Evolutionary conservation across 1,284 basidiomycete genomes (phyloP).

Genomic region (Malassezia cuniculi): DNA sequence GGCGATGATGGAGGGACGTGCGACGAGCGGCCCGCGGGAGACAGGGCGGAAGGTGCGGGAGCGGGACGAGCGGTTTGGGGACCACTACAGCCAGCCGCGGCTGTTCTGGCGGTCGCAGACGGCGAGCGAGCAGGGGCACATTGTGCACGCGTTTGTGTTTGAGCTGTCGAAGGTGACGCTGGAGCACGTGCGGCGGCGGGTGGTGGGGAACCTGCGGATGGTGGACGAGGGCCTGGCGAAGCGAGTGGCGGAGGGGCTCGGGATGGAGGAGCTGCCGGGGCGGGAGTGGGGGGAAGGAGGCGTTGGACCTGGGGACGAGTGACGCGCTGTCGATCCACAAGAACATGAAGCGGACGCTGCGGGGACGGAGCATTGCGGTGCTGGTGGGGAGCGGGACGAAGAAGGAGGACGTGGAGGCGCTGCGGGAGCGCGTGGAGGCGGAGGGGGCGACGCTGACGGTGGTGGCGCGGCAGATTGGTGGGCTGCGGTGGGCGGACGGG

Average conservation of each 20-base stretch:
- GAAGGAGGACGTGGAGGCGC: background rate
- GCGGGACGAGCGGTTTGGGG: conserved; percentile 9
- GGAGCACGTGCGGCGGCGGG: conserved; percentile 3
- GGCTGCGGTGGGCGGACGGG: conserved; percentile 4
- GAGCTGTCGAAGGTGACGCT: conserved; percentile 7
- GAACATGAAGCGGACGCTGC: conserved; percentile 2
- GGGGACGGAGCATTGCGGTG: conserved; percentile 5
- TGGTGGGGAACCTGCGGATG: conserved; percentile 7
- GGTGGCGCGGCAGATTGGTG: background rate
- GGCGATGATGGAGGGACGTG: no score
- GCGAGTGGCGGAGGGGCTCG: conserved; percentile 1
- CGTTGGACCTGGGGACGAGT: conserved; percentile 2
- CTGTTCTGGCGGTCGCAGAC: conserved; percentile 7
- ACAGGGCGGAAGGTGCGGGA: conserved; percentile 6
- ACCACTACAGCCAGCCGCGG: conserved; percentile 11
- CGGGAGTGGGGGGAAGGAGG: background rate
- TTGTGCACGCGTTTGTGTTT: conserved; percentile 2
- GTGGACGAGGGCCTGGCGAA: conserved; percentile 6
- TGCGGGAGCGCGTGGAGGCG: conserved; percentile 1
- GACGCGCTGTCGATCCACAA: conserved; percentile 3
- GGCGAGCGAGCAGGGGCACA: conserved; percentile 5
- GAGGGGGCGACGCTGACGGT: background rate
- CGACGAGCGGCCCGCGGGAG: conserved; percentile 9
- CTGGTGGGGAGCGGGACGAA: conserved; percentile 3
- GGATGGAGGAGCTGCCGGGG: conserved; percentile 9